Conservation (phyloP, 352 stramenopile species). For the Aphanomyces stellatus region DNA sequence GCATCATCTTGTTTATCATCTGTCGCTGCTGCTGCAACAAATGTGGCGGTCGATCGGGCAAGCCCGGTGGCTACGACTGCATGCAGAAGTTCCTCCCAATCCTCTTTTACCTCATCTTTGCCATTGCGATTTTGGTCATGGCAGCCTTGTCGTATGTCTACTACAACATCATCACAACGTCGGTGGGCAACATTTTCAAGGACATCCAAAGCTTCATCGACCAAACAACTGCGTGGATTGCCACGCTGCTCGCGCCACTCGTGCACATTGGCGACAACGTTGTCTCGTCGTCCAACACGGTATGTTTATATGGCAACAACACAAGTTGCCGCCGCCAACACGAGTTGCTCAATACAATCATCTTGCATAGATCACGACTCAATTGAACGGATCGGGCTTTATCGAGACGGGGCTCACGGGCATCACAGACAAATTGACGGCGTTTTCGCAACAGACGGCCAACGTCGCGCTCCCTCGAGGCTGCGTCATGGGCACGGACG, state of each 20-base stretch:
- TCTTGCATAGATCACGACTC: slow-evolving; percentile 24
- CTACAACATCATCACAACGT: slow-evolving; percentile 36
- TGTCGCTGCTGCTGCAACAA: slow-evolving; percentile 71
- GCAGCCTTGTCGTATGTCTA: slow-evolving; percentile 47
- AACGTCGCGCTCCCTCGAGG: slow-evolving; percentile 26
- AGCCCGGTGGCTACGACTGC: slow-evolving; percentile 54
- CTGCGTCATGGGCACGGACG: slow-evolving; percentile 25
- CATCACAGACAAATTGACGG: slow-evolving; percentile 27
- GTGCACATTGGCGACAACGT: slow-evolving; percentile 38
- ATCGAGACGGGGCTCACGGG: slow-evolving; percentile 33
- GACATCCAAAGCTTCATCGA: slow-evolving; percentile 30
- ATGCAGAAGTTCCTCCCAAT: slow-evolving; percentile 58
- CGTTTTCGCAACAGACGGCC: slow-evolving; percentile 25
- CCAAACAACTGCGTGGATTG: slow-evolving; percentile 35
- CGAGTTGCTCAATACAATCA: slow-evolving; percentile 17
- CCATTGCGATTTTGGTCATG: slow-evolving; percentile 36
- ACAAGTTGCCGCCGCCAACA: background rate
- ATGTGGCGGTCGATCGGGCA: slow-evolving; percentile 43
- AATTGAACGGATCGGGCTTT: slow-evolving; percentile 35
- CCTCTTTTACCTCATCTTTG: slow-evolving; percentile 57
- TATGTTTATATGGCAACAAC: too few species aligned
- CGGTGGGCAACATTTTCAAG: slow-evolving; percentile 39
- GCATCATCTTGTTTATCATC: slow-evolving; percentile 62
- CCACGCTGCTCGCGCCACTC: slow-evolving; percentile 33
- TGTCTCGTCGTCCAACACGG: slow-evolving; percentile 22